These are phyloP conservation scores for Mychonastes homosphaera DNA, from an alignment of 139 green algal species.

Conservation along the genomic window DNA sequence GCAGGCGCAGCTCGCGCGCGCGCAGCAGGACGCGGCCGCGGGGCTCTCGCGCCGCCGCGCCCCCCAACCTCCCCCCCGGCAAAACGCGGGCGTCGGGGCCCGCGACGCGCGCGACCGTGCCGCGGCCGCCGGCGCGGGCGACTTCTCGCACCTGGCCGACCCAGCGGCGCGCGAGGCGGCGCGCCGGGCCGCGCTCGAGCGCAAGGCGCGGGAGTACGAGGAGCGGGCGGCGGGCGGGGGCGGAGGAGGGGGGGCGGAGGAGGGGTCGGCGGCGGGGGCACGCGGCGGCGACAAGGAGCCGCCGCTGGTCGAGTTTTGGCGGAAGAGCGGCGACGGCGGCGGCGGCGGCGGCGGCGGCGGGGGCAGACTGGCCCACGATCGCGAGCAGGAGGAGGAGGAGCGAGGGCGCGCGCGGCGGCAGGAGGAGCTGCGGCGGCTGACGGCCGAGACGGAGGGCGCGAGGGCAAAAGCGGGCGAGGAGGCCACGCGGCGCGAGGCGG, in stretches of 20 bases:
- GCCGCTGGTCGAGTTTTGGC: background rate
- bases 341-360: background rate
- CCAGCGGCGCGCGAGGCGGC: constrained; percentile 28
- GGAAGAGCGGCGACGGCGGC: too few relatives aligned
- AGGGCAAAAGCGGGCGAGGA: background rate
- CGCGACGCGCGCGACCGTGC: constrained; percentile 44
- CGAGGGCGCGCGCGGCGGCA: background rate
- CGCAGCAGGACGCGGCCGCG: constrained; percentile 40
- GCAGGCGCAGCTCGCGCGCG: constrained; percentile 58
- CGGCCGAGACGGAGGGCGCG: background rate
- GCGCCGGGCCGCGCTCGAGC: constrained; percentile 53
- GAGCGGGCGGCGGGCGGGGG: constrained; percentile 37
- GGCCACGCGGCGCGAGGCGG: too few relatives aligned
- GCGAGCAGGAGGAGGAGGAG: background rate
- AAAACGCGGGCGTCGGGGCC: constrained; percentile 61
- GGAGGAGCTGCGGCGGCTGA: background rate
- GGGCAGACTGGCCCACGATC: too few relatives aligned
- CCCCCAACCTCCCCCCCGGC: background rate
- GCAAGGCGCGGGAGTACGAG: constrained; percentile 74
- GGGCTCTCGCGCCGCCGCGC: background rate
- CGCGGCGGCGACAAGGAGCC: background rate
- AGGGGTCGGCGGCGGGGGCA: constrained; percentile 26
- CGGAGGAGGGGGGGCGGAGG: constrained; percentile 48
- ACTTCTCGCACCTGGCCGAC: too few relatives aligned
- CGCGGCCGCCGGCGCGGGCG: constrained; percentile 39